phyloP scores from a whole-genome alignment of 495 filamentous ascomycete species.

The Immersiella caudata region DNA sequence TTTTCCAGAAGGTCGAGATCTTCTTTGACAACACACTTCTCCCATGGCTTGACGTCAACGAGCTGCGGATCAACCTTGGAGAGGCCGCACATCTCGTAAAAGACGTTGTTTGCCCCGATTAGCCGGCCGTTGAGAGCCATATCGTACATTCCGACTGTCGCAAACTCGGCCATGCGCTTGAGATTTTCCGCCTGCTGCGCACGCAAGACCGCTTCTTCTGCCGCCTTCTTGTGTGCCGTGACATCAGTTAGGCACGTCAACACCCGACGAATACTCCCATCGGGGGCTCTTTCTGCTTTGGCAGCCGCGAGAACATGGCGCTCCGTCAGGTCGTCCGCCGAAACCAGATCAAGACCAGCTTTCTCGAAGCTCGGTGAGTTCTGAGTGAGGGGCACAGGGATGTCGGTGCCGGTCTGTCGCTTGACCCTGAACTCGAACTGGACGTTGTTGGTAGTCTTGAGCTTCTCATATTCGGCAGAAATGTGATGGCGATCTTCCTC shows the following conservation, averaged over 20 bases:
- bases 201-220: conserved; percentile 46
- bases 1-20: conserved; percentile 31
- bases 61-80: conserved; percentile 37
- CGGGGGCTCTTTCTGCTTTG: conserved; percentile 43
- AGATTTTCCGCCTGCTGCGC: conserved; percentile 52
- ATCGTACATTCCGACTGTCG: conserved; percentile 53
- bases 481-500: conserved; percentile 44
- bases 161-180: conserved; percentile 51
- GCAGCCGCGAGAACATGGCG: conserved; percentile 44
- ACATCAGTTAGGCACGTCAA: conserved; percentile 52
- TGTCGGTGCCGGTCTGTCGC: conserved; percentile 28
- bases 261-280: conserved; percentile 44
- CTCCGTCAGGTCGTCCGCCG: conserved; percentile 35
- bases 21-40: conserved; percentile 39
- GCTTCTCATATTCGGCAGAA: conserved; percentile 38
- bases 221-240: conserved; percentile 45
- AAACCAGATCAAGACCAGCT: conserved; percentile 39
- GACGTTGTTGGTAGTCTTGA: conserved; percentile 36
- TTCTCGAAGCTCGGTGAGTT: conserved; percentile 50
- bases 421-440: conserved; percentile 49
- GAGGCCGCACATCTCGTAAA: conserved; percentile 49
- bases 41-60: conserved; percentile 39
- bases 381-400: conserved; percentile 33
- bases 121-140: conserved; percentile 48
- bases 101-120: conserved; percentile 48